A percentile compares a stretch with the other conserved stretches of the same genome.
phyloP scores from a whole-genome alignment of 2,329 filamentous ascomycete genomes.

The Colletotrichum cereale region DNA sequence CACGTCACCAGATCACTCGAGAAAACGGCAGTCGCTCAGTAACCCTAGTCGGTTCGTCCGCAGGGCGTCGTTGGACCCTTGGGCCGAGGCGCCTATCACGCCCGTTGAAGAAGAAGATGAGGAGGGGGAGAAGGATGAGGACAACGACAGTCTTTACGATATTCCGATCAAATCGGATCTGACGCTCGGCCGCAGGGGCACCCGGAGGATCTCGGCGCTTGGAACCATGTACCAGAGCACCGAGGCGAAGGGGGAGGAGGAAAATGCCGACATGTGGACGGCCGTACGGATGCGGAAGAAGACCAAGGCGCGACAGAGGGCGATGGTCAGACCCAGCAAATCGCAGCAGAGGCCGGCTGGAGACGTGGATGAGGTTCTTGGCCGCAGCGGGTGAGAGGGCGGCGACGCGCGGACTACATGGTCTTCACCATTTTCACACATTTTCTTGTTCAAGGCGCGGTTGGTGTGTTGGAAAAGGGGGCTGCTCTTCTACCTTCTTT shows the following conservation, averaged over 20 bases:
- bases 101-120: conserved; percentile 27
- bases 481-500: not conserved
- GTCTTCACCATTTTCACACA: not conserved
- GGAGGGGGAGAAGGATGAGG: conserved; percentile 16
- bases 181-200: conserved; percentile 31
- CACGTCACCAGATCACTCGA: conserved; percentile 8
- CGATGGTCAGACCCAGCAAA: conserved; percentile 22
- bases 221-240: conserved; percentile 37
- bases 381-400: conserved; percentile 10
- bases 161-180: conserved; percentile 32
- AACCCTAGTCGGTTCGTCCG: conserved; percentile 6
- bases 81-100: conserved; percentile 9
- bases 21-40: conserved; percentile 13
- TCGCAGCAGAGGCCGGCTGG: not conserved
- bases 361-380: not conserved
- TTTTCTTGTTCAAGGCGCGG: not conserved
- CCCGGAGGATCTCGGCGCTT: conserved; percentile 38
- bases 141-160: conserved; percentile 12
- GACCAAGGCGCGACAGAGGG: conserved; percentile 46
- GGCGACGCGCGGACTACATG: too few relatives aligned
- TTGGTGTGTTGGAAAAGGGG: not conserved
- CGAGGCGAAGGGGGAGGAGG: conserved; percentile 40
- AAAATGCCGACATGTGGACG: conserved; percentile 45
- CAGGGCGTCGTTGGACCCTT: conserved; percentile 11
- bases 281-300: conserved; percentile 50